Percentiles rank a stretch among this genome's conserved stretches.
These are phyloP conservation scores for Rhodamnia argentea DNA, from an alignment of 345 rosid genomes.

Conservation along the genomic window DNA sequence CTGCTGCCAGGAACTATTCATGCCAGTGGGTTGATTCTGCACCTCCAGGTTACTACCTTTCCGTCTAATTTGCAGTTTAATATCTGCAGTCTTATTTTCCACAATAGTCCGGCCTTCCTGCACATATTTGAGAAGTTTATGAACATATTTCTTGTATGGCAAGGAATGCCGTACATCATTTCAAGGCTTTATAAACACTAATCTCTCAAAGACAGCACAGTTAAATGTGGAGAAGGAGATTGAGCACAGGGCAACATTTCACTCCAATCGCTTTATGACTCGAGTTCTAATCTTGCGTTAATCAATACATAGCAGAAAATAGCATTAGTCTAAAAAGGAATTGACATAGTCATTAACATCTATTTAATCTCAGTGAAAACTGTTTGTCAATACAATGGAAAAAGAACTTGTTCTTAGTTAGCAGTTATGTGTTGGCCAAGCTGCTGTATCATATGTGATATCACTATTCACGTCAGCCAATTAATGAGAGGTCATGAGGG, in stretches of 20 bases:
- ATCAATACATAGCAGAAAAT: neutral
- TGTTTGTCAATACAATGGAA: neutral
- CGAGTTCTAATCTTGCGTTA: neutral
- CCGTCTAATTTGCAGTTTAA: slow-evolving; percentile 61
- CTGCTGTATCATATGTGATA: neutral
- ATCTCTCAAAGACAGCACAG: neutral
- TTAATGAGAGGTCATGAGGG: neutral
- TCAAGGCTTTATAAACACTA: neutral
- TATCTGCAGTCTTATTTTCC: slow-evolving; percentile 69
- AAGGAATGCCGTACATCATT: neutral
- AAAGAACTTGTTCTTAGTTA: neutral
- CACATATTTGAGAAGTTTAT: neutral
- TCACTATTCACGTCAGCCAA: neutral
- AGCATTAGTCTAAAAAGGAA: neutral
- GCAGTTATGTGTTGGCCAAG: neutral
- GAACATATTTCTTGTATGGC: neutral
- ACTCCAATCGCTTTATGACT: neutral
- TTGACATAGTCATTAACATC: neutral
- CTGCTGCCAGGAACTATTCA: slow-evolving; percentile 45
- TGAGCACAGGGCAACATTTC: neutral
- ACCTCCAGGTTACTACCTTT: slow-evolving; percentile 38
- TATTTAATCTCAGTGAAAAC: neutral
- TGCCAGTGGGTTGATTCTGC: slow-evolving; percentile 22
- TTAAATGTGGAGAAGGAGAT: neutral
- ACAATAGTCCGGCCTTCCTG: slow-evolving; percentile 89